Conservation (phyloP, 192 early-diverging fungal species). For the Entomortierella chlamydospora region DNA sequence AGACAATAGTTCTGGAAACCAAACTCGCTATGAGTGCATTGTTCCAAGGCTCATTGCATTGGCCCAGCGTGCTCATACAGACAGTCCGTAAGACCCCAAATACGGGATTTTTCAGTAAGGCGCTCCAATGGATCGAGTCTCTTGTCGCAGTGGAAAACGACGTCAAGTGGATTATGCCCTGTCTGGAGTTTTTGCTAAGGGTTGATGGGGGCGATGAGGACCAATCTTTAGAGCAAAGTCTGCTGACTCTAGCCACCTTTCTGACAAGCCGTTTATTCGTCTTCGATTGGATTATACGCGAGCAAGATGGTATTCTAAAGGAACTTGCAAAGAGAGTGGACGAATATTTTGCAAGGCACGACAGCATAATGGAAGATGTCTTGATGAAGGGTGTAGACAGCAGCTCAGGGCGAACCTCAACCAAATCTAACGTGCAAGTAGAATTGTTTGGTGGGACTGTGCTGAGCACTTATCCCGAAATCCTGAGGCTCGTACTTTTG, state of each 20-base stretch:
- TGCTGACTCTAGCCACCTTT: constrained; percentile 20
- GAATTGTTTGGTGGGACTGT: constrained; percentile 14
- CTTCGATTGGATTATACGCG: constrained; percentile 35
- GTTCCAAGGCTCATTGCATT: constrained; percentile 27
- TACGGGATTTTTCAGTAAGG: constrained; percentile 33
- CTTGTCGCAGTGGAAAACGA: constrained; percentile 16
- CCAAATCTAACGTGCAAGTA: constrained; percentile 14
- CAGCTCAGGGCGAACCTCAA: not conserved
- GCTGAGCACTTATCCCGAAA: constrained; percentile 29
- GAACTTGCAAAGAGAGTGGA: constrained; percentile 13
- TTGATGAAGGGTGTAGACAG: constrained; percentile 7
- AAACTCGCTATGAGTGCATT: constrained; percentile 36
- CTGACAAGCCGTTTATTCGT: constrained; percentile 18
- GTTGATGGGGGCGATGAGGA: constrained; percentile 14
- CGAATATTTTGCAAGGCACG: constrained; percentile 24
- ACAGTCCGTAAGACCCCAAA: constrained; percentile 18
- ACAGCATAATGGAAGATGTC: constrained; percentile 37
- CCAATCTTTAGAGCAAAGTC: constrained; percentile 21
- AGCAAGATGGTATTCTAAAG: constrained; percentile 13
- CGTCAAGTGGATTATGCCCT: constrained; percentile 11
- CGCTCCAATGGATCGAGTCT: constrained; percentile 36
- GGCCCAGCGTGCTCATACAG: constrained; percentile 32
- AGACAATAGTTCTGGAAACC: constrained; percentile 15
- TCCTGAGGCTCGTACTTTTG: constrained; percentile 29
- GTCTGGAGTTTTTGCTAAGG: constrained; percentile 43